A percentile compares a stretch with the other conserved stretches of the same genome.
phyloP scores from a whole-genome alignment of 805 yeast genomes.

The Barnettozyma vustinii region DNA sequence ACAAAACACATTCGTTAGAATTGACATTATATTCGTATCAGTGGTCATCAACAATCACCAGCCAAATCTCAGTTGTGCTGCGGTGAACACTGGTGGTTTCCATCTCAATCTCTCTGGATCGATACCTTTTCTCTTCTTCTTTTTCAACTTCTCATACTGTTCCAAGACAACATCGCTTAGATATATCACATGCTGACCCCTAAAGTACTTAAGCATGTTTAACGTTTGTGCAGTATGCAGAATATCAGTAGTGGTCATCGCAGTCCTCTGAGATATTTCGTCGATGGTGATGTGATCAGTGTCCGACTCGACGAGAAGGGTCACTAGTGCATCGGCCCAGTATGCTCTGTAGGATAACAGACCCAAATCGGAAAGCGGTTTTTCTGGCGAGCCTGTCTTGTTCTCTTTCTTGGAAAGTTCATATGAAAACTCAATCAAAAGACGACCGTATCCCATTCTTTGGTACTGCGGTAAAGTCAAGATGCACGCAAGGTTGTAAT shows the following conservation, averaged over 20 bases:
- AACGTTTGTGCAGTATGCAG: slow-evolving; percentile 88
- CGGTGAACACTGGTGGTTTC: slow-evolving; percentile 94
- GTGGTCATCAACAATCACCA: slow-evolving; percentile 46
- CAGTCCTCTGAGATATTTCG: slow-evolving; percentile 76
- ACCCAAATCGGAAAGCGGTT: slow-evolving; percentile 94
- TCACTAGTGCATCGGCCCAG: slow-evolving; percentile 90
- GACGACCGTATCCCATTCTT: slow-evolving; percentile 88
- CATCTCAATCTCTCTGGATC: slow-evolving; percentile 71
- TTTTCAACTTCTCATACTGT: slow-evolving; percentile 61
- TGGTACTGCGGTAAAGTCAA: slow-evolving; percentile 95
- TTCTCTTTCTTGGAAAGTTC: slow-evolving; percentile 83
- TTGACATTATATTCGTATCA: neutral
- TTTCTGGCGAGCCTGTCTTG: slow-evolving; percentile 95
- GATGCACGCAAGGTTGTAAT: slow-evolving; percentile 95
- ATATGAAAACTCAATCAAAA: slow-evolving; percentile 89
- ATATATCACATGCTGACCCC: slow-evolving; percentile 89
- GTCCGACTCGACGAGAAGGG: slow-evolving; percentile 57
- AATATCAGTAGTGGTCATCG: slow-evolving; percentile 96
- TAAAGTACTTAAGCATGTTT: slow-evolving; percentile 84
- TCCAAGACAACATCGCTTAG: slow-evolving; percentile 77
- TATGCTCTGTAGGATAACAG: slow-evolving; percentile 87
- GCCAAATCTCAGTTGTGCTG: slow-evolving; percentile 92
- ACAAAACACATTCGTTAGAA: neutral
- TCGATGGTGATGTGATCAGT: slow-evolving; percentile 67
- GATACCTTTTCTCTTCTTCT: slow-evolving; percentile 69